Evolutionary conservation across 352 stramenopile species (phyloP), one percentile per base, ranked within the genome.

Genomic region (Phytopythium chamaehyphon): DNA sequence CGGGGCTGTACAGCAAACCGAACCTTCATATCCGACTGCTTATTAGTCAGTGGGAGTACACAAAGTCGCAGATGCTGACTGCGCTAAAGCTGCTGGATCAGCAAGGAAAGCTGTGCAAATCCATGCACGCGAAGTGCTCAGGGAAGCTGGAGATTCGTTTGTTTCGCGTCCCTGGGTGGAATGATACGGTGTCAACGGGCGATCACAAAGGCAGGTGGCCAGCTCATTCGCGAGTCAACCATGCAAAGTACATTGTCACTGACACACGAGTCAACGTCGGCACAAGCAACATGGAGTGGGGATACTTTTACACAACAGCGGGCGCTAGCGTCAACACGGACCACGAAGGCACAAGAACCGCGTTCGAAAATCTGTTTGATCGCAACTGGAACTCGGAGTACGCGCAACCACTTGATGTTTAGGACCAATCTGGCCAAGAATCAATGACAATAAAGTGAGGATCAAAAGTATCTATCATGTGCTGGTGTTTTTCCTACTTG

Each of bases 271-370:
- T 73, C 26, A 93, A 93, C 56, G 62, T 93, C n/a, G 81, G 83
- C 21, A 92, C 81, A 31, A 92, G 81, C 55, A 93, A 93, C 62
- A 91, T 90, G 77, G 77, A 89, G 64, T 90, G 83, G 83, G 75
- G 78, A 10, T 93, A 93, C 57, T 93, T 92, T 54, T 86, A 93
- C 71, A 87, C 83, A 15, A 92, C 81, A 11, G 79, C 83, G 19
- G 83, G 81, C 16, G 74, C 72, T 19, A 90, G 78, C 35, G 59
- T 93, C 23, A 92, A 93, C 54, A 90, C 76, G n/a, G 73, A 92
- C 53, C 66, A 88, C 57, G 62, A 77, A 28, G 28, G 56, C 12
- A 86, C 71, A 36, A 73, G 78, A 19, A 40, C 63, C 36, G 59
- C 74, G 16, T 72, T 93, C 40, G 65, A 88, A 44, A 52, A 57